Evolutionary conservation across 345 rosid genomes (phyloP), one percentile per base, ranked within the genome.

Genomic region (Lepidium didymum): DNA sequence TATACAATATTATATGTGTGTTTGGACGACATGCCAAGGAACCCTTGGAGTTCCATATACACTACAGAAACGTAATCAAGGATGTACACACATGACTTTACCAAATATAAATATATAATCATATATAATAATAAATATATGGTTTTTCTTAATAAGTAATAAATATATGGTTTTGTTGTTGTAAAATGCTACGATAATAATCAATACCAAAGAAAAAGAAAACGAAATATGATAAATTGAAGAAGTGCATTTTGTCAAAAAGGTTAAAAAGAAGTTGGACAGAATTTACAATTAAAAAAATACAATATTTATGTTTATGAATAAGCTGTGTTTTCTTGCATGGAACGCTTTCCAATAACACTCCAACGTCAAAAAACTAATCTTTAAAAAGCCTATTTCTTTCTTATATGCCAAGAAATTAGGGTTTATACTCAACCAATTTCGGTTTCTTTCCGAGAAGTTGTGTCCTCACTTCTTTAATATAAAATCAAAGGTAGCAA

Each of bases 11-110:
- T 27, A 9, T 35, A 10, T 27, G 2, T 23, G 42, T 16, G 41
- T 52, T 4, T 57, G 15, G 38, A 16, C 15, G 42, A 27, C 33
- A 59, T 60, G 40, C 41, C 23, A 46, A 37, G 49, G 14, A 47
- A 37, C 33, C 44, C 44, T 61, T 69, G 51, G 0, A 42, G 27
- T 18, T 31, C 13, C 14, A 60, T 52, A 29, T 41, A 70, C 52
- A 49, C 58, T 59, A 3, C 43, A 13, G 23, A 69, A 38, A 57
- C 67, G 59, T 69, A 59, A 69, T 49, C 25, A 59, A 58, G 67
- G 45, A 23, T 61, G 40, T n/a, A n/a, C 23, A 9, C 14, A 60
- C 3, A 34, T 33, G 31, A 16, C 36, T 31, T 18, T 49, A 16
- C 15, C 5, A 8, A 7, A 14, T 15, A 44, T 15, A 60, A 42